These are phyloP conservation scores for Jatropha podagrica DNA, from an alignment of 441 rosid species.

Conservation along the genomic window DNA sequence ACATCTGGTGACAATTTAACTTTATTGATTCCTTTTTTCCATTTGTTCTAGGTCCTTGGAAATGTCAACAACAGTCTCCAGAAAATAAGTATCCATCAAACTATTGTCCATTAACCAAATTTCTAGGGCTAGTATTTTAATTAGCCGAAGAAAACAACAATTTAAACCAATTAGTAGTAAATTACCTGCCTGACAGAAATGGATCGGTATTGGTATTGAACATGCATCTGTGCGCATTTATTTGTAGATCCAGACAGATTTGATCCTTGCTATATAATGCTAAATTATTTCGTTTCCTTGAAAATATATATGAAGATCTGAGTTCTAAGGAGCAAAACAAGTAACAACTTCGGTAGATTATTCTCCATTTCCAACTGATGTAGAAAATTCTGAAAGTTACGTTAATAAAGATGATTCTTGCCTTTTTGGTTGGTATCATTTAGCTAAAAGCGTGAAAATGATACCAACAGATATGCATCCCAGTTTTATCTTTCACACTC, in stretches of 20 bases:
- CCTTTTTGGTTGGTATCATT: background rate
- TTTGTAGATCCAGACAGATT: background rate
- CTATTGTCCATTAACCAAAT: background rate
- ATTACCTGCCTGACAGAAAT: too few species aligned
- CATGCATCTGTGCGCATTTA: background rate
- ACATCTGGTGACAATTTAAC: background rate
- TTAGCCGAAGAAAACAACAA: background rate
- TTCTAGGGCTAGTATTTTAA: background rate
- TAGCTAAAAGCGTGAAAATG: background rate
- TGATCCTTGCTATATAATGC: background rate
- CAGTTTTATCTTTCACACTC: background rate
- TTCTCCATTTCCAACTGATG: background rate
- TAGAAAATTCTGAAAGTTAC: background rate
- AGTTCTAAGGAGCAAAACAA: background rate
- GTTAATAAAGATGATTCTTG: background rate
- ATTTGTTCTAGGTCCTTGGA: background rate
- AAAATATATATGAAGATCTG: background rate
- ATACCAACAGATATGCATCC: background rate
- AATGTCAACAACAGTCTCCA: constrained; percentile 3
- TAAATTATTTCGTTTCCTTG: background rate
- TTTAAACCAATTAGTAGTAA: background rate
- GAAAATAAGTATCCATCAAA: background rate
- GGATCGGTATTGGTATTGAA: background rate
- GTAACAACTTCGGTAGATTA: background rate
- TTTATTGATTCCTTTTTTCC: background rate